Evolutionary conservation across 2,329 filamentous ascomycete species (phyloP).

Genomic region (Trichoderma gracile): DNA sequence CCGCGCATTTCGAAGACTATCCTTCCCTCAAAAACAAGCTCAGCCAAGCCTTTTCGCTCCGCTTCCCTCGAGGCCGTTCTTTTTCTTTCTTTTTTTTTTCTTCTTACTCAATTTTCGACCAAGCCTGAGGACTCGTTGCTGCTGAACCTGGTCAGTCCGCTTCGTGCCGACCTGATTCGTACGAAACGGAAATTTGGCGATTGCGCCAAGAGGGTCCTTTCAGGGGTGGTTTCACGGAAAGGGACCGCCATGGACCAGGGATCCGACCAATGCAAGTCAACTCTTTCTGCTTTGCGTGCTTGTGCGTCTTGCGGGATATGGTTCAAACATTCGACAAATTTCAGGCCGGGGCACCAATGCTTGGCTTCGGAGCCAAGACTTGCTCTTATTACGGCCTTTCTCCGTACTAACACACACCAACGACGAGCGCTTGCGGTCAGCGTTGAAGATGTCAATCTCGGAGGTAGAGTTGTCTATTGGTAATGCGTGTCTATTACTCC

Average conservation of each 20-base stretch:
- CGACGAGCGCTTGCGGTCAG: neutral
- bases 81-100: no score
- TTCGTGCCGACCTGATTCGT: constrained; percentile 22
- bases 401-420: constrained; percentile 9
- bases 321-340: neutral
- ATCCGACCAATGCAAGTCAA: constrained; percentile 20
- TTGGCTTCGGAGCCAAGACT: constrained; percentile 14
- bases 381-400: neutral
- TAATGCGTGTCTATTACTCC: neutral
- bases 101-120: neutral
- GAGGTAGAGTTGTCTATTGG: constrained; percentile 1
- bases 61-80: no score
- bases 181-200: constrained; percentile 25
- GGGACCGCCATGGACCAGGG: constrained; percentile 17
- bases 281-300: neutral
- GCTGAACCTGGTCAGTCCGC: constrained; percentile 10
- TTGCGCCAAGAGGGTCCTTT: constrained; percentile 25
- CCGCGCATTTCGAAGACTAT: constrained; percentile 1
- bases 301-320: neutral
- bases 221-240: constrained; percentile 24
- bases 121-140: constrained; percentile 1
- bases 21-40: no score
- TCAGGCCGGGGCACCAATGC: neutral
- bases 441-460: constrained; percentile 13
- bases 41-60: no score